Conservation (phyloP, 2,329 filamentous ascomycete species). For the Fusarium protoensiforme region DNA sequence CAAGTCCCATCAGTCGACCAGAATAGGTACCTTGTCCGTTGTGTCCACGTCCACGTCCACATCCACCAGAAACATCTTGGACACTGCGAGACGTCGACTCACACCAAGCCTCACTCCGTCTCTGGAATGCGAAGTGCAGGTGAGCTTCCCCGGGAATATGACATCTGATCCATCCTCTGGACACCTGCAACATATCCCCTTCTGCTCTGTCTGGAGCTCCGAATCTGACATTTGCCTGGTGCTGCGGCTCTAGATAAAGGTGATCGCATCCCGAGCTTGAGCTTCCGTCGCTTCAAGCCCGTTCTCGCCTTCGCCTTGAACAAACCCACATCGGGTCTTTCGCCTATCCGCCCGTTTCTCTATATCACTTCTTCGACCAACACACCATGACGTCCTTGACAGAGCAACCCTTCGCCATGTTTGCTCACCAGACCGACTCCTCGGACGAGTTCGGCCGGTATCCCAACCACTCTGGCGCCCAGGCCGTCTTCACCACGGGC, state of each 20-base stretch:
- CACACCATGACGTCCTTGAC: constrained; percentile 46
- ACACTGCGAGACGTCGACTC: constrained; percentile 30
- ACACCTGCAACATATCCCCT: constrained; percentile 9
- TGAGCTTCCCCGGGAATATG: constrained; percentile 34
- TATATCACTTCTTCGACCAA: constrained; percentile 9
- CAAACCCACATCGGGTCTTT: constrained; percentile 11
- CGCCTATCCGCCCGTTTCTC: constrained; percentile 5
- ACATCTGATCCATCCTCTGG: constrained; percentile 16
- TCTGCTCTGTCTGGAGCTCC: constrained; percentile 12
- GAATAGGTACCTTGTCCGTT: constrained; percentile 12
- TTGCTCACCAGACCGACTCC: constrained; percentile 44
- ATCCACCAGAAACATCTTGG: constrained; percentile 33
- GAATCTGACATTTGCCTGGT: constrained; percentile 30
- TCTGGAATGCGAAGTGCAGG: constrained; percentile 45
- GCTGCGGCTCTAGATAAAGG: constrained; percentile 37
- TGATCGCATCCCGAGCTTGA: constrained; percentile 38
- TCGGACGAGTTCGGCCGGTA: constrained; percentile 58
- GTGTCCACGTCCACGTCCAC: constrained; percentile 2
- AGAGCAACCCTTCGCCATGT: constrained; percentile 44
- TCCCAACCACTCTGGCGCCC: constrained; percentile 53
- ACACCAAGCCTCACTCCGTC: constrained; percentile 33
- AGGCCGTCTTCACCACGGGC: constrained; percentile 51
- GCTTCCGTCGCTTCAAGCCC: constrained; percentile 29
- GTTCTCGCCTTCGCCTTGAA: constrained; percentile 23
- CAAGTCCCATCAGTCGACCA: constrained; percentile 10